Percentiles rank a stretch among this genome's conserved stretches.
These are phyloP conservation scores for Cymbopogon citratus DNA, from an alignment of 176 grass and related monocot genomes.

Conservation along the genomic window DNA sequence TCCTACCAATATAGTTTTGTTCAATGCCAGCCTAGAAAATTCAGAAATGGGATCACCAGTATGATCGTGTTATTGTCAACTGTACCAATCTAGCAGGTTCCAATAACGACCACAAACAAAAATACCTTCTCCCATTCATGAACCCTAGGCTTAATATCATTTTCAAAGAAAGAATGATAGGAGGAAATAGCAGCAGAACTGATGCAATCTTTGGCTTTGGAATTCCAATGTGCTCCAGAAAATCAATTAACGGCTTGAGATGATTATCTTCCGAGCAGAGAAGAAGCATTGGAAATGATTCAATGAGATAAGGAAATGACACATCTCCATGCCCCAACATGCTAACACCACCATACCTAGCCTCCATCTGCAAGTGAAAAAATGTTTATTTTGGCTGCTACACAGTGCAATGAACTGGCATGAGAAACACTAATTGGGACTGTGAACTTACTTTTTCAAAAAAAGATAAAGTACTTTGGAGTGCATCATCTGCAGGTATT, in stretches of 20 bases:
- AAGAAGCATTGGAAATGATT: slow-evolving; percentile 91
- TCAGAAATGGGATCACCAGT: slow-evolving; percentile 21
- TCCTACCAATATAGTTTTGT: slow-evolving; percentile 46
- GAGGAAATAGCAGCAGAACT: slow-evolving; percentile 69
- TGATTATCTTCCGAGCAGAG: slow-evolving; percentile 54
- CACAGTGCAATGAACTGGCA: background rate
- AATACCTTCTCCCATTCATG: slow-evolving; percentile 71
- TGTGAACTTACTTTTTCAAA: slow-evolving; percentile 68
- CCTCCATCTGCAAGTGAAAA: slow-evolving; percentile 69
- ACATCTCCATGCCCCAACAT: slow-evolving; percentile 57
- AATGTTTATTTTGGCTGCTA: background rate
- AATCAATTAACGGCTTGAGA: slow-evolving; percentile 55
- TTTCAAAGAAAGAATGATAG: slow-evolving; percentile 67
- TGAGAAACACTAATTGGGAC: background rate
- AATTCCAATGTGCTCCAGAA: slow-evolving; percentile 40
- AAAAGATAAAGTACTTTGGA: slow-evolving; percentile 79
- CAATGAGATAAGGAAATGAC: slow-evolving; percentile 68
- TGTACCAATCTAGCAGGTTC: background rate
- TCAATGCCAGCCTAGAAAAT: slow-evolving; percentile 65
- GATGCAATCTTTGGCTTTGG: slow-evolving; percentile 36
- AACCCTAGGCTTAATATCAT: slow-evolving; percentile 65
- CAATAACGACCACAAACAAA: background rate
- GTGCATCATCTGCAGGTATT: slow-evolving; percentile 62
- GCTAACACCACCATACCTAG: slow-evolving; percentile 66
- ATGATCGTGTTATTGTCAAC: slow-evolving; percentile 10